Evolutionary conservation across 202 grass and related monocot genomes (phyloP).

Genomic region (Panicum virgatum): DNA sequence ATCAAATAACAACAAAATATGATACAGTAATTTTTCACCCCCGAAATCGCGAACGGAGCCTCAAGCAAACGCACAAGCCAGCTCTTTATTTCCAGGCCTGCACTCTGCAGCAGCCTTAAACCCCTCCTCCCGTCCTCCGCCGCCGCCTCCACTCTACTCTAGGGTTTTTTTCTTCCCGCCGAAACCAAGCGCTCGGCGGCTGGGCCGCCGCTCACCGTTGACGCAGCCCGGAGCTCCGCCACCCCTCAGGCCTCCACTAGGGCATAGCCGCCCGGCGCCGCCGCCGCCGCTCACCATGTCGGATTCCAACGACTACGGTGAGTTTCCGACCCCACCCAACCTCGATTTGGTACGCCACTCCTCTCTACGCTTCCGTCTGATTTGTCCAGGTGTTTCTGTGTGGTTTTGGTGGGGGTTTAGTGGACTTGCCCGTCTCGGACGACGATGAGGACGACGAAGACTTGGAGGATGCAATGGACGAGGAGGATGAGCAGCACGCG

Average conservation of each 20-base stretch:
- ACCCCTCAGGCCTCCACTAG: background rate
- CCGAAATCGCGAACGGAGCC: too few species aligned
- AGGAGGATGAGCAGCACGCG: conserved; percentile 55
- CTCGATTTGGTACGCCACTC: background rate
- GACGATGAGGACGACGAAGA: conserved; percentile 33
- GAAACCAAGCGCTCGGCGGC: conserved; percentile 6
- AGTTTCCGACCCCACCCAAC: background rate
- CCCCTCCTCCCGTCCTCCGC: too few species aligned
- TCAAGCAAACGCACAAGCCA: background rate
- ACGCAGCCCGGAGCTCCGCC: background rate
- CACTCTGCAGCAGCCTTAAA: background rate
- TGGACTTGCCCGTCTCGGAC: conserved; percentile 50
- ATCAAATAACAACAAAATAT: too few species aligned
- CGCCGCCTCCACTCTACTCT: conserved; percentile 15
- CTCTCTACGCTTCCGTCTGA: background rate
- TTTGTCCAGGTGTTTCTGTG: conserved; percentile 12
- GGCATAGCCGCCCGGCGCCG: background rate
- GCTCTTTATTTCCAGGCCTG: background rate
- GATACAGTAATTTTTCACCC: too few species aligned
- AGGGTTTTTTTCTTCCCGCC: conserved; percentile 50
- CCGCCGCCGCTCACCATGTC: conserved; percentile 14
- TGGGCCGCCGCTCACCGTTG: background rate
- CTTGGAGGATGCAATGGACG: conserved; percentile 24
- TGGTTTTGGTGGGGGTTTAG: conserved; percentile 30
- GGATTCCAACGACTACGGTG: conserved; percentile 26